Evolutionary conservation across 495 filamentous ascomycete genomes (phyloP).

Genomic region (Hypoxylon crocopeplum): DNA sequence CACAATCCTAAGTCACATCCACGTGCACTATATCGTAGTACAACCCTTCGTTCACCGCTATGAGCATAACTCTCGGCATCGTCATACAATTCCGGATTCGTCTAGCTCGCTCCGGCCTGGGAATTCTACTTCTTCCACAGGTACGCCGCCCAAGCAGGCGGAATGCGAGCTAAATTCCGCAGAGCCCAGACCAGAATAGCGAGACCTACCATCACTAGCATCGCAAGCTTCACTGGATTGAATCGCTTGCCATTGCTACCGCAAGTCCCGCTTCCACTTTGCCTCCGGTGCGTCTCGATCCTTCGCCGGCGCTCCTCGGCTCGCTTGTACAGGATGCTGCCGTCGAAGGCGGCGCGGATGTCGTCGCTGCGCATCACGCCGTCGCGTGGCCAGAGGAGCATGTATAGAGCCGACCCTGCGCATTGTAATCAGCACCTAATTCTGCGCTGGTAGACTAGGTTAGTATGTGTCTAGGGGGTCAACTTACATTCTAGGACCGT

Average conservation of each 20-base stretch:
- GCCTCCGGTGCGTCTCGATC: not conserved
- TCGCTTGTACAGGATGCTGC: conserved; percentile 11
- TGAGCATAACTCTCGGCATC: not conserved
- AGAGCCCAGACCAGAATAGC: conserved; percentile 8
- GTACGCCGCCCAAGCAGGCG: not conserved
- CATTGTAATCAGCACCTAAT: too few relatives aligned
- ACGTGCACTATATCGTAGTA: too few relatives aligned
- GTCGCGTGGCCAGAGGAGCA: not conserved
- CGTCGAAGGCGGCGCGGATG: conserved; percentile 17
- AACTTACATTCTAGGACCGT: conserved; percentile 17
- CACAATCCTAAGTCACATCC: too few relatives aligned
- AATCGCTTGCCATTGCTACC: not conserved
- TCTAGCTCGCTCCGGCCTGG: not conserved
- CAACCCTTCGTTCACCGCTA: too few relatives aligned
- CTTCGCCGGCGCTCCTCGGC: conserved; percentile 4
- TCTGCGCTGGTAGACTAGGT: not conserved
- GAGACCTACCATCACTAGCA: not conserved
- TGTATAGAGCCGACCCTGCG: conserved; percentile 6
- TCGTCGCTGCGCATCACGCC: conserved; percentile 4
- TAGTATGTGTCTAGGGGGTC: not conserved
- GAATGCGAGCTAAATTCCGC: not conserved
- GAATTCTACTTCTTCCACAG: not conserved
- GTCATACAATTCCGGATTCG: not conserved
- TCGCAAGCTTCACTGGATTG: conserved; percentile 8
- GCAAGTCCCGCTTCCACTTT: not conserved